These are phyloP conservation scores for Cercospora sojina DNA, from an alignment of 2,329 filamentous ascomycete genomes.

Conservation along the genomic window DNA sequence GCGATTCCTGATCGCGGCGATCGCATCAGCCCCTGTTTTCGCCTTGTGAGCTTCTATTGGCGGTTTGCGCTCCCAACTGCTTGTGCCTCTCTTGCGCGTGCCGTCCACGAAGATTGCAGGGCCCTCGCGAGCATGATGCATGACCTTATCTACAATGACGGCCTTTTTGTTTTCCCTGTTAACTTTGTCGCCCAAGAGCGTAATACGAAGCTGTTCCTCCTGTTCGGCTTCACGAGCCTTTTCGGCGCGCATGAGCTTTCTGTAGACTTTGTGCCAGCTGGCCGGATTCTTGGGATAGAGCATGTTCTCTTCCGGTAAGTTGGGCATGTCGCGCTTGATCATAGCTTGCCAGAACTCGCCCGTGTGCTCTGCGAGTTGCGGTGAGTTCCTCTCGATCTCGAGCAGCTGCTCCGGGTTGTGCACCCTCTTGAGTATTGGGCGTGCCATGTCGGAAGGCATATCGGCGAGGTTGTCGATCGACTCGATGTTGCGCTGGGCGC, in stretches of 20 bases:
- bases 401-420: constrained; percentile 71
- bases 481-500: constrained; percentile 44
- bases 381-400: constrained; percentile 70
- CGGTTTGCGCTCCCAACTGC: background rate
- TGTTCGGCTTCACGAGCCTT: constrained; percentile 38
- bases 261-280: constrained; percentile 78
- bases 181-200: constrained; percentile 62
- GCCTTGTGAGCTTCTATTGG: constrained; percentile 8
- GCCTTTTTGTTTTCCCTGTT: constrained; percentile 56
- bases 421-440: constrained; percentile 68
- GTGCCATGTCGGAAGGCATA: constrained; percentile 65
- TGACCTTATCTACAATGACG: constrained; percentile 29
- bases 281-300: constrained; percentile 64
- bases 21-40: constrained; percentile 24
- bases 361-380: constrained; percentile 69
- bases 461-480: constrained; percentile 68
- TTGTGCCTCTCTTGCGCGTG: constrained; percentile 15
- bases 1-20: constrained; percentile 28
- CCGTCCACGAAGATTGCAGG: constrained; percentile 23
- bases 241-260: constrained; percentile 44
- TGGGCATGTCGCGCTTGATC: constrained; percentile 73
- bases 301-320: constrained; percentile 56
- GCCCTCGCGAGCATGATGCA: constrained; percentile 22
- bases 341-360: constrained; percentile 75
- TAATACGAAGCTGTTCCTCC: constrained; percentile 42